Percentiles rank a stretch among this genome's conserved stretches.
Conservation (phyloP, 768 basidiomycete species). For the Chiua virens region DNA sequence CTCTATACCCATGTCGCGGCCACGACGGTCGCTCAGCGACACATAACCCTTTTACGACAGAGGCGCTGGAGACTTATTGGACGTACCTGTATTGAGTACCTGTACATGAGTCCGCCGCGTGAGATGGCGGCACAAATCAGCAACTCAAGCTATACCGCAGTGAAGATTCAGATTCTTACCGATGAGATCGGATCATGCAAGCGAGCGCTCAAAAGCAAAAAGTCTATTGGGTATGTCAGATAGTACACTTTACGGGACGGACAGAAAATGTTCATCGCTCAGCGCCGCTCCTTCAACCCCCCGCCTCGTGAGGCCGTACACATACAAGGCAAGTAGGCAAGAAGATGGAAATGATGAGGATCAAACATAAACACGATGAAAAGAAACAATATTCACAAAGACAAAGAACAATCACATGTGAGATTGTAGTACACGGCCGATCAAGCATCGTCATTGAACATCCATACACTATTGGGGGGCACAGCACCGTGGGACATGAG, state of each 20-base stretch:
- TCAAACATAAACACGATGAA: conserved; percentile 7
- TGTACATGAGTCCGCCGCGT: not conserved
- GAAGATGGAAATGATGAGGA: not conserved
- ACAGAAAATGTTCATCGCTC: conserved; percentile 24
- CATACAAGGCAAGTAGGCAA: conserved; percentile 28
- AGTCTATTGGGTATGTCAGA: conserved; percentile 29
- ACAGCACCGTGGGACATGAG: conserved; percentile 13
- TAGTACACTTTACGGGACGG: conserved; percentile 21
- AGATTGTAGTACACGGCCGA: not conserved
- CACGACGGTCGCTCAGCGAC: not conserved
- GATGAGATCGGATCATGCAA: not conserved
- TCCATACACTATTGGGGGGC: conserved; percentile 14
- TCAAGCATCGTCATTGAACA: conserved; percentile 16
- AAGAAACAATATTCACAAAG: conserved; percentile 24
- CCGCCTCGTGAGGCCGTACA: conserved; percentile 19
- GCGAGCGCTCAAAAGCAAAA: not conserved
- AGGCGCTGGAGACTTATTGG: not conserved
- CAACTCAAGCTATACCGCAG: not conserved
- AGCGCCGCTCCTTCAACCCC: conserved; percentile 15
- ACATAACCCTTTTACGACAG: not conserved
- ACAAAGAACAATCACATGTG: conserved; percentile 9
- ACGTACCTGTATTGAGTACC: not conserved
- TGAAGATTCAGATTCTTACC: not conserved
- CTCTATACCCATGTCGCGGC: conserved; percentile 2
- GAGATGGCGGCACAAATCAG: not conserved